These are phyloP conservation scores for Fennellomyces sp. DNA, from an alignment of 371 early-diverging fungal genomes.

Conservation along the genomic window DNA sequence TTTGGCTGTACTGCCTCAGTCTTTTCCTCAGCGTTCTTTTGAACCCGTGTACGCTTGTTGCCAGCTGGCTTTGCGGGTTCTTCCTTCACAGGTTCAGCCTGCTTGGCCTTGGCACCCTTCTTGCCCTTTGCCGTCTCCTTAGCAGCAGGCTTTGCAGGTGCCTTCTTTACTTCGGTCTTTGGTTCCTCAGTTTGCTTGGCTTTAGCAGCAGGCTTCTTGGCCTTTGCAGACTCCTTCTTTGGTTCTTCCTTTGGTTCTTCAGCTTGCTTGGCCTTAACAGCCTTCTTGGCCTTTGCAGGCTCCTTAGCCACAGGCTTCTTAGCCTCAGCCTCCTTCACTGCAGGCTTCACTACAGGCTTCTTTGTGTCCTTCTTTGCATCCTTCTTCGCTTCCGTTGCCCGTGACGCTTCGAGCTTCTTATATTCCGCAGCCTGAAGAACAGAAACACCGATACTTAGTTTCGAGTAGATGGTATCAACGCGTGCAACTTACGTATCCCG, in stretches of 20 bases:
- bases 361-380: neutral
- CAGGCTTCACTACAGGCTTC: neutral
- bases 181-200: neutral
- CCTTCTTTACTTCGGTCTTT: neutral
- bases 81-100: neutral
- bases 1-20: too few species aligned
- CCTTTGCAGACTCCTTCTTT: neutral
- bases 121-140: neutral
- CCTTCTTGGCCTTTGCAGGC: neutral
- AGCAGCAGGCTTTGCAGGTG: neutral
- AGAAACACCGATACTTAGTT: neutral
- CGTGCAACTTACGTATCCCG: constrained; percentile 53
- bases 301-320: neutral
- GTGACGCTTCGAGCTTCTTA: neutral
- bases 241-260: neutral
- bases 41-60: too few species aligned
- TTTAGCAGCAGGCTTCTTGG: neutral
- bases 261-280: neutral
- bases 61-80: neutral
- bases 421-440: constrained; percentile 2
- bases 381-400: neutral
- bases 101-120: neutral
- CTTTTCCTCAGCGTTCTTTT: too few species aligned
- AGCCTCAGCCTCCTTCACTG: neutral
- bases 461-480: neutral